phyloP scores from a whole-genome alignment of 1,284 basidiomycete genomes.

The Rhizoctonia solani region DNA sequence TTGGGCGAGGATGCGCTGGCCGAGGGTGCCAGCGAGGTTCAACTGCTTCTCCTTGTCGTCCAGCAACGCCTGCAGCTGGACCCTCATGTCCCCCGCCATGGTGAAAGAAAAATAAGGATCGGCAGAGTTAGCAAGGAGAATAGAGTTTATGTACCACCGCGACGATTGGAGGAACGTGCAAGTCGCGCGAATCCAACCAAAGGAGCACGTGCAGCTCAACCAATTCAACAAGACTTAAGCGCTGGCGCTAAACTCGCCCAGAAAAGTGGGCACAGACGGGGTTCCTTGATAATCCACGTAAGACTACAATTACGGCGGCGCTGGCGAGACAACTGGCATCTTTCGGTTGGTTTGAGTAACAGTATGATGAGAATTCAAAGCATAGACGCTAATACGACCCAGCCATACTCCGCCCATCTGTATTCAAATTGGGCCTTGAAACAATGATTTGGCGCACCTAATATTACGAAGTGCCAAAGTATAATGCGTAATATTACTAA shows the following conservation, averaged over 20 bases:
- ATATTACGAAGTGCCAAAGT: too few species aligned
- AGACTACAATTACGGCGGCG: neutral
- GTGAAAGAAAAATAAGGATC: conserved; percentile 22
- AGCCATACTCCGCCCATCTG: too few species aligned
- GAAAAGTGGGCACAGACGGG: neutral
- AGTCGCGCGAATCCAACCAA: conserved; percentile 25
- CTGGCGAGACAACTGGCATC: neutral
- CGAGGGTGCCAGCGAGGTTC: conserved; percentile 84
- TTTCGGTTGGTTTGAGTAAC: neutral
- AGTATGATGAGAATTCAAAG: too few species aligned
- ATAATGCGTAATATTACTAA: neutral
- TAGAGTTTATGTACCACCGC: conserved; percentile 23
- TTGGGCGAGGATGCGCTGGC: conserved; percentile 87
- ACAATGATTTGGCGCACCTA: too few species aligned
- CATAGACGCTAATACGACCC: too few species aligned
- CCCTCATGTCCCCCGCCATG: conserved; percentile 58
- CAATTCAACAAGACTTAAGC: conserved; percentile 8
- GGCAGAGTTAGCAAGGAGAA: conserved; percentile 2
- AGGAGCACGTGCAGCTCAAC: conserved; percentile 10
- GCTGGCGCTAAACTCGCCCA: neutral
- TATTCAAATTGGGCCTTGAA: too few species aligned
- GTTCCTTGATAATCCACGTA: neutral
- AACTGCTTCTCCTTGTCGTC: conserved; percentile 89
- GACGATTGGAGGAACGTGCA: conserved; percentile 21
- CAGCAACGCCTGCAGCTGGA: conserved; percentile 77